Evolutionary conservation across 2,329 filamentous ascomycete species (phyloP), one percentile per base, ranked within the genome.

Genomic region (Mycosphaerelloides madeirae): DNA sequence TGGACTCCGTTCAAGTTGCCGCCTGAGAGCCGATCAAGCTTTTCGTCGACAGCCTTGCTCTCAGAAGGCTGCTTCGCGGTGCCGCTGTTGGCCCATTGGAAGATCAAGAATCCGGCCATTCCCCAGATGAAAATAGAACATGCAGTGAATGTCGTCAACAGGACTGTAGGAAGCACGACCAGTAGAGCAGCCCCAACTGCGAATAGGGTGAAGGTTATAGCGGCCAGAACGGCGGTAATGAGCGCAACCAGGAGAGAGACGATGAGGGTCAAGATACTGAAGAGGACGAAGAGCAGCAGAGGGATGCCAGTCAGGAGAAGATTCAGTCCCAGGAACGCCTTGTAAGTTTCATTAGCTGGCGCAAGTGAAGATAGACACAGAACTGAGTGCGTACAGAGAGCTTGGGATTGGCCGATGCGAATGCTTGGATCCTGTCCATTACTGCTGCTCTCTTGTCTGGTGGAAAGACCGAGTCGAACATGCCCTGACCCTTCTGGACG

Each of bases 311-410:
- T 81, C 50, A 89, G 74, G 46, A 80, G 63, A 46, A 83, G 57
- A 62, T 90, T 85, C 22, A 76, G 70, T 35, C 78, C 66, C 45
- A 88, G 61, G 63, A 93, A 87, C 46, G 81, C 79, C 84, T 87
- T 52, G 14, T 9, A n/a, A 14, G 6, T 14, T 39, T 58, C 29
- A 55, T 50, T 43, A 31, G 14, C 20, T n/a, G 36, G 34, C 16
- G 15, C 22, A 14, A 20, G 14, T 18, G 16, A 11, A 6, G 14
- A 25, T 18, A 3, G 33, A 25, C 8, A 19, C 22, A 25, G 9
- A 9, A 6, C 9, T 25, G 6, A 25, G 22, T 4, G 34, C 81
- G 16, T 71, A 87, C 85, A 43, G 84, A 81, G 33, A 89, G 69
- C 50, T 87, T 69, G 2, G 87, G 87, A 44, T 84, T 82, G 38